Conservation (phyloP, 805 yeast genomes). For the Tetrapisispora namnaoensis region DNA sequence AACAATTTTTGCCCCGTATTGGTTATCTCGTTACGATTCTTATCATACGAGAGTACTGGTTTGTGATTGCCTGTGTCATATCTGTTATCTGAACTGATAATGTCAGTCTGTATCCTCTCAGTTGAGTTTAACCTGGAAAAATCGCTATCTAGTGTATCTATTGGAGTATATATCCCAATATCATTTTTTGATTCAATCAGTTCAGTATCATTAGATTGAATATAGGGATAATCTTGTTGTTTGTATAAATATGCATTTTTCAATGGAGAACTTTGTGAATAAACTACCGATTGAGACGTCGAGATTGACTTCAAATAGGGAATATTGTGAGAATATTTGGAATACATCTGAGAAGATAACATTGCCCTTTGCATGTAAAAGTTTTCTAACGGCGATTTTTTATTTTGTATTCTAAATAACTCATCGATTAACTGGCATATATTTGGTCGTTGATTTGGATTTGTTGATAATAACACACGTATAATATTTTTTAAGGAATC, state of each 20-base stretch:
- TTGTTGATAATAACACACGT: constrained; percentile 47
- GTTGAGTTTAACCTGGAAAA: background rate
- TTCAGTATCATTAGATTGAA: background rate
- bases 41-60: no score
- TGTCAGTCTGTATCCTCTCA: background rate
- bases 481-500: constrained; percentile 56
- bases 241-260: background rate
- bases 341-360: background rate
- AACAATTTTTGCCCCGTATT: background rate
- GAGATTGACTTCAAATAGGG: background rate
- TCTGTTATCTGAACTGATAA: background rate
- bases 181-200: no score
- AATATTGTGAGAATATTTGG: background rate
- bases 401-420: constrained; percentile 49
- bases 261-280: background rate
- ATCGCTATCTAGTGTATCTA: background rate
- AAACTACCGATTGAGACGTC: background rate
- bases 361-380: constrained; percentile 26
- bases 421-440: constrained; percentile 63
- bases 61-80: background rate
- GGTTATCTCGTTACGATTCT: no score
- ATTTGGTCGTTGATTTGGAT: constrained; percentile 66
- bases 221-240: background rate
- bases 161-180: background rate
- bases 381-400: constrained; percentile 34